Percentiles rank a stretch among this genome's conserved stretches.
Conservation (phyloP, 805 yeast genomes). For the Candida patagonica region DNA sequence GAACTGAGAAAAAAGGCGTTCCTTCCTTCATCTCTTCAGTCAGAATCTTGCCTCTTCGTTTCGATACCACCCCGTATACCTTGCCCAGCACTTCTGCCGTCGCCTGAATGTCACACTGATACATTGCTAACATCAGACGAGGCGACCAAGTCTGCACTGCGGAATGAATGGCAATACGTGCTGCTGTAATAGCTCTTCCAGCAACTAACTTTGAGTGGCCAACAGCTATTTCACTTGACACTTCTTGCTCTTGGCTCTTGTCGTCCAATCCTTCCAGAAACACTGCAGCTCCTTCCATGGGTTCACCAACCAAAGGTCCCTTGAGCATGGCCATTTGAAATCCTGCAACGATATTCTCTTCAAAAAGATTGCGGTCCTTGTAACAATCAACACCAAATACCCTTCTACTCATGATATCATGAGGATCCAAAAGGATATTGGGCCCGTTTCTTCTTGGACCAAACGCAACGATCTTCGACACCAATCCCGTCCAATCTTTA, state of each 20-base stretch:
- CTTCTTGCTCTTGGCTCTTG: constrained; percentile 16
- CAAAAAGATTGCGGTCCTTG: constrained; percentile 29
- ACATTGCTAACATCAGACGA: constrained; percentile 84
- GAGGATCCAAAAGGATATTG: constrained; percentile 57
- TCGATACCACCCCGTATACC: constrained; percentile 89
- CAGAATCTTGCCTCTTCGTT: constrained; percentile 72
- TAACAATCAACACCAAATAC: constrained; percentile 18
- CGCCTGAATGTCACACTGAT: constrained; percentile 91
- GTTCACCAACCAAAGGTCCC: constrained; percentile 88
- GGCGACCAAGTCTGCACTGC: constrained; percentile 78
- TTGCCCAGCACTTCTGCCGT: constrained; percentile 90
- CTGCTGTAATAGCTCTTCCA: constrained; percentile 66
- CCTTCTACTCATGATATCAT: constrained; percentile 29
- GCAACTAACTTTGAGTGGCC: too few relatives aligned
- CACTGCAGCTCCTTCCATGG: constrained; percentile 63
- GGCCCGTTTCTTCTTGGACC: constrained; percentile 76
- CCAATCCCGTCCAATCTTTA: constrained; percentile 13
- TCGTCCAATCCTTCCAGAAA: constrained; percentile 20
- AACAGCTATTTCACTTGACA: constrained; percentile 26
- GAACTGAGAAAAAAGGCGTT: constrained; percentile 86
- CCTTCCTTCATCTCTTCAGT: constrained; percentile 98
- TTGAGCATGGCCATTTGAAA: constrained; percentile 72
- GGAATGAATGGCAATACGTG: constrained; percentile 64
- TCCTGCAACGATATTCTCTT: constrained; percentile 65
- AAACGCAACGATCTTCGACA: constrained; percentile 46